phyloP scores from a whole-genome alignment of 108 stramenopile genomes.

The Fistulifera pelliculosa region DNA sequence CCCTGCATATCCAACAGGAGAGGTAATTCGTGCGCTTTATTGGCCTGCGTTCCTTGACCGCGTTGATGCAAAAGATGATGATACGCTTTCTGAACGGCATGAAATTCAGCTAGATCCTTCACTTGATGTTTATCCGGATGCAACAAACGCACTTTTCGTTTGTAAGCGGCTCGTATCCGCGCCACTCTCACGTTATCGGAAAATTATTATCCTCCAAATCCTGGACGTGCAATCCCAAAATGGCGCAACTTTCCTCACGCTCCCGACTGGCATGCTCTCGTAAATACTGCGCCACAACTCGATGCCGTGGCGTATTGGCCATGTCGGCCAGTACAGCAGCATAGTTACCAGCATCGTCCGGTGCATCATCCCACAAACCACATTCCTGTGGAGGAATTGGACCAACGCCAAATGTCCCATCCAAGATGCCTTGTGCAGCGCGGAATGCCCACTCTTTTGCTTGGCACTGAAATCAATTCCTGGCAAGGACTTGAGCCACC shows the following conservation, averaged over 20 bases:
- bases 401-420: slow-evolving; percentile 61
- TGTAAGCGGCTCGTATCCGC: slow-evolving; percentile 23
- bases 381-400: slow-evolving; percentile 50
- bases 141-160: not conserved
- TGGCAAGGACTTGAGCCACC: slow-evolving; percentile 26
- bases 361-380: slow-evolving; percentile 49
- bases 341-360: slow-evolving; percentile 72
- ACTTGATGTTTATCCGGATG: slow-evolving; percentile 52
- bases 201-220: slow-evolving; percentile 35
- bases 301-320: slow-evolving; percentile 55
- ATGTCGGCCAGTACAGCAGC: slow-evolving; percentile 76
- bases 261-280: slow-evolving; percentile 46
- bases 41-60: slow-evolving; percentile 36
- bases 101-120: slow-evolving; percentile 20
- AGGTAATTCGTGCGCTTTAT: slow-evolving; percentile 36
- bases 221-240: slow-evolving; percentile 31
- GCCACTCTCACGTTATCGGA: too few relatives aligned
- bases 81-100: slow-evolving; percentile 28
- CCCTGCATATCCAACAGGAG: slow-evolving; percentile 23
- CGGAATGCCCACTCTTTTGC: slow-evolving; percentile 57
- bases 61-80: slow-evolving; percentile 30
- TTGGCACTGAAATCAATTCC: slow-evolving; percentile 24
- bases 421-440: slow-evolving; percentile 79
- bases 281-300: slow-evolving; percentile 38
- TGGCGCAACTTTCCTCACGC: slow-evolving; percentile 34